Conservation (phyloP, 257 asterid species). For the Solanum microdontum region DNA sequence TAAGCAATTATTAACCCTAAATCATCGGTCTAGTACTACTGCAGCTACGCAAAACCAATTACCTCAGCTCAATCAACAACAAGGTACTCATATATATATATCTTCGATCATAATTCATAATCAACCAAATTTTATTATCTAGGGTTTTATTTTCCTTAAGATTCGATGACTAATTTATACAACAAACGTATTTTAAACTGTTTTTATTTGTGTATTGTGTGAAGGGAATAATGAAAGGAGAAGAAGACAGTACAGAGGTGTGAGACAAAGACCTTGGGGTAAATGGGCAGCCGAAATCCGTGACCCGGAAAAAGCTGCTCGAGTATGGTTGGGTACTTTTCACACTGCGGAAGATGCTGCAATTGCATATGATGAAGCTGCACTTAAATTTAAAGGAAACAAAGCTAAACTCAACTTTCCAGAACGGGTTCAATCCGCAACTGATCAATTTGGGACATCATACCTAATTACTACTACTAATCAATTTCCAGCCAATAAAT, state of each 20-base stretch:
- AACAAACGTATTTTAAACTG: no score
- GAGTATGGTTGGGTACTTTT: slow-evolving; percentile 7
- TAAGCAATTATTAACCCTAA: background rate
- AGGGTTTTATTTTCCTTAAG: background rate
- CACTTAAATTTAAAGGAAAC: slow-evolving; percentile 1
- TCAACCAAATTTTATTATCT: background rate
- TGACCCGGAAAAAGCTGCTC: slow-evolving; percentile 1
- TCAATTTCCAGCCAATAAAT: background rate
- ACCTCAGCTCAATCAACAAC: background rate
- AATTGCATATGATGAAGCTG: slow-evolving; percentile 9
- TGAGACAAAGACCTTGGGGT: slow-evolving; percentile 1
- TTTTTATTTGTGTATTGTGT: background rate
- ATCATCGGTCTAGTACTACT: background rate
- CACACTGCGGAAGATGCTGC: slow-evolving; percentile 5
- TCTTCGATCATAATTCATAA: background rate
- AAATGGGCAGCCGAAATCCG: slow-evolving; percentile 8
- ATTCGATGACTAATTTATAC: no score
- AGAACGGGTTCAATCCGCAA: background rate
- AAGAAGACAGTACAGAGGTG: slow-evolving; percentile 4
- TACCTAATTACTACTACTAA: background rate
- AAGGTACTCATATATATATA: background rate
- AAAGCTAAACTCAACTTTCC: slow-evolving; percentile 10
- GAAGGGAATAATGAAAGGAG: background rate
- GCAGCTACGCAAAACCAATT: background rate
- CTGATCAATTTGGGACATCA: background rate